These are phyloP conservation scores for Pythium dissotocum DNA, from an alignment of 352 stramenopile species.

Conservation along the genomic window DNA sequence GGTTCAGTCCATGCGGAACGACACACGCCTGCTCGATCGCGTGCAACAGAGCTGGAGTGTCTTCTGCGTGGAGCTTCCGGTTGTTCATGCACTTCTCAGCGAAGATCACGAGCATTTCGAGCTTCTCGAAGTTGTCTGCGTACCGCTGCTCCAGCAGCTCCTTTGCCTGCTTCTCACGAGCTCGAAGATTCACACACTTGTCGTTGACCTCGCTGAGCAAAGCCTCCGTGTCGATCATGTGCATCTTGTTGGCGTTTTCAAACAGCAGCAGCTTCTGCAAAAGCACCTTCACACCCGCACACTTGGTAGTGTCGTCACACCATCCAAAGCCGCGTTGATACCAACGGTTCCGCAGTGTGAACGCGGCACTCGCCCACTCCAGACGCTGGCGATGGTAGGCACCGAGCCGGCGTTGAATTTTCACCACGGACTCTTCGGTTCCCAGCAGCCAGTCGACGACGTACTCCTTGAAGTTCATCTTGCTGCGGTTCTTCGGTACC, in stretches of 20 bases:
- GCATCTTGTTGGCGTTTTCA: slow-evolving; percentile 72
- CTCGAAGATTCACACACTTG: slow-evolving; percentile 57
- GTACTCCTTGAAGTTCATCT: slow-evolving; percentile 43
- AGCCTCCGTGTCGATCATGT: slow-evolving; percentile 67
- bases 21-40: slow-evolving; percentile 64
- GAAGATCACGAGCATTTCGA: slow-evolving; percentile 51
- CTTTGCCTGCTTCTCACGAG: slow-evolving; percentile 45
- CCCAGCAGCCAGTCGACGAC: slow-evolving; percentile 67
- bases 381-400: slow-evolving; percentile 55
- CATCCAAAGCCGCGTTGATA: slow-evolving; percentile 63
- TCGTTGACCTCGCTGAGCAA: slow-evolving; percentile 61
- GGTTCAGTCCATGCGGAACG: slow-evolving; percentile 47
- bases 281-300: slow-evolving; percentile 65
- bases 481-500: slow-evolving; percentile 50
- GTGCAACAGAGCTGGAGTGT: slow-evolving; percentile 61
- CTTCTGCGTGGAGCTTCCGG: slow-evolving; percentile 71
- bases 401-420: slow-evolving; percentile 45
- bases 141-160: slow-evolving; percentile 44
- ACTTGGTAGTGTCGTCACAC: slow-evolving; percentile 56
- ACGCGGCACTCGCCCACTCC: slow-evolving; percentile 53
- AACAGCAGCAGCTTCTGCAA: slow-evolving; percentile 58
- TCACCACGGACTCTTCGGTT: slow-evolving; percentile 47
- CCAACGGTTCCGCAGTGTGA: slow-evolving; percentile 66
- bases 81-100: slow-evolving; percentile 73
- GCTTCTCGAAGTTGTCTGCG: slow-evolving; percentile 39